Percentiles rank a stretch among this genome's conserved stretches.
phyloP scores from a whole-genome alignment of 2,329 filamentous ascomycete genomes.

The Aphanocladium album region DNA sequence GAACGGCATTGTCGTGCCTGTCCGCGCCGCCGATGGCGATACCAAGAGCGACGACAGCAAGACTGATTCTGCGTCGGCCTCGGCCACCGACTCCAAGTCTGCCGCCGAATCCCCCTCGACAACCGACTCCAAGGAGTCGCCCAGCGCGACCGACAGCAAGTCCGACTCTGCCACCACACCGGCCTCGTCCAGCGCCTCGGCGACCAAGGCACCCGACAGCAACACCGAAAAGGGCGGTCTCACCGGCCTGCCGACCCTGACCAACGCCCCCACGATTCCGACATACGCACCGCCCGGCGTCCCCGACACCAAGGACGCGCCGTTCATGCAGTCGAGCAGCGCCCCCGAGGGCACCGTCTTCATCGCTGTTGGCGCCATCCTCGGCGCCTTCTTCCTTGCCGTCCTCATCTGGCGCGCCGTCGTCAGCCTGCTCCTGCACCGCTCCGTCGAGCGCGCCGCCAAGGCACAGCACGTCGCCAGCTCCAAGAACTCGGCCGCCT shows the following conservation, averaged over 20 bases:
- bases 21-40: neutral
- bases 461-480: slow-evolving; percentile 65
- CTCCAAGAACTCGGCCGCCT: slow-evolving; percentile 52
- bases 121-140: too few species aligned
- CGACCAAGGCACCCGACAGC: neutral
- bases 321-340: slow-evolving; percentile 84
- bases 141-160: neutral
- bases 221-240: slow-evolving; percentile 13
- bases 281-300: slow-evolving; percentile 69
- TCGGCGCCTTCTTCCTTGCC: slow-evolving; percentile 77
- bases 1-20: slow-evolving; percentile 6
- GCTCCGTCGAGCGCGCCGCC: slow-evolving; percentile 83
- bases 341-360: slow-evolving; percentile 93
- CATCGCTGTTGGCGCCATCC: slow-evolving; percentile 83
- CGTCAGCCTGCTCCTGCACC: slow-evolving; percentile 85
- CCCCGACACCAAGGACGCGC: slow-evolving; percentile 76
- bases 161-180: neutral
- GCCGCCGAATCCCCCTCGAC: neutral
- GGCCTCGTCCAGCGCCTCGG: neutral
- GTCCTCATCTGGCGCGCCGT: slow-evolving; percentile 84
- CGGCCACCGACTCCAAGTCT: neutral
- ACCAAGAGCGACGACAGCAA: too few species aligned
- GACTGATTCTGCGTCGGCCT: neutral
- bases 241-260: slow-evolving; percentile 38
- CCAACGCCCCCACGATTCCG: slow-evolving; percentile 34